Percentiles rank a stretch among this genome's conserved stretches.
Conservation (phyloP, 257 asterid genomes). For the Plantago major region DNA sequence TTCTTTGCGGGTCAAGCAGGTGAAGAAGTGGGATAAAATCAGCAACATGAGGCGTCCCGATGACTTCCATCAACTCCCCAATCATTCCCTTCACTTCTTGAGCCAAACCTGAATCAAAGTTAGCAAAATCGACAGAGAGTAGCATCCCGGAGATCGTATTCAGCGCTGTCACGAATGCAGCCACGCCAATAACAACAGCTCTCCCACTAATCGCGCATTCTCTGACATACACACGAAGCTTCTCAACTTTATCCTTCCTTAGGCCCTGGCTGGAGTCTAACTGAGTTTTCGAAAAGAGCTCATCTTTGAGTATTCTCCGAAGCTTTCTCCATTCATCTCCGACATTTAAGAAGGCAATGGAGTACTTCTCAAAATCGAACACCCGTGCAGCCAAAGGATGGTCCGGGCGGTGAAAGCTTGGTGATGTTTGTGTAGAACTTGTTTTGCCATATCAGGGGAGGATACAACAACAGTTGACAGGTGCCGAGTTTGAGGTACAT, state of each 20-base stretch:
- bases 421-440: slow-evolving; percentile 1
- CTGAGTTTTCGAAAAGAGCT: background rate
- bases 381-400: slow-evolving; percentile 4
- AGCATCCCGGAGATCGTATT: background rate
- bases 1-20: background rate
- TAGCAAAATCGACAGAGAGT: background rate
- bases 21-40: slow-evolving; percentile 6
- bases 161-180: background rate
- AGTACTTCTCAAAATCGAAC: background rate
- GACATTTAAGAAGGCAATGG: background rate
- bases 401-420: background rate
- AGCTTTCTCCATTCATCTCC: slow-evolving; percentile 2
- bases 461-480: background rate
- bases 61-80: slow-evolving; percentile 4
- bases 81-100: slow-evolving; percentile 4
- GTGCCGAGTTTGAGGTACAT: slow-evolving; percentile 4
- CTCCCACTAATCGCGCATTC: background rate
- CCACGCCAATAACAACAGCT: slow-evolving; percentile 1
- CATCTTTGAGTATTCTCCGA: slow-evolving; percentile 5
- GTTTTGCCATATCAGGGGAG: slow-evolving; percentile 2
- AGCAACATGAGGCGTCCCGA: slow-evolving; percentile 7
- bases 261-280: slow-evolving; percentile 3
- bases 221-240: background rate
- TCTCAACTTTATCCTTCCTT: background rate
- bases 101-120: slow-evolving; percentile 4